Base-by-base conservation (phyloP, 306 rosid genomes). In the Castanea sativa region DNA sequence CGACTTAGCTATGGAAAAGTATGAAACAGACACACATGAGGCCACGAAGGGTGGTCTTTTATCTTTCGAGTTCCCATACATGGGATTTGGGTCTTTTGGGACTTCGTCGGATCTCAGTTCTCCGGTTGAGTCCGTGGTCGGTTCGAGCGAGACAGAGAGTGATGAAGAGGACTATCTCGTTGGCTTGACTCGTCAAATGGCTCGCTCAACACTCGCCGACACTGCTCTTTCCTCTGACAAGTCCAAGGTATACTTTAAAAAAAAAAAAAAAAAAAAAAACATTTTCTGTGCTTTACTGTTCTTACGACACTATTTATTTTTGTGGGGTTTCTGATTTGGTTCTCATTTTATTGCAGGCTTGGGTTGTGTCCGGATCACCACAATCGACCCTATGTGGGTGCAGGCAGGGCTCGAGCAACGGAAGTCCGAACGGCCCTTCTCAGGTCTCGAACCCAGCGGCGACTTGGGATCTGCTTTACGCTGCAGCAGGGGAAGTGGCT, bases 61-160 rank as follows among this genome's bases (percentile, higher is more conserved):
- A 21, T 88, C 97, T 0, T 79, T 71, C 3, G 89, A 85, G 84
- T 79, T 81, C 13, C 78, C 85, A 0, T 69, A 77, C 20, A 84
- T 87, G 5, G 53, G 53, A 49, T 74, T 71, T 51, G 77, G 78
- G 15, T 57, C 81, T 77, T 25, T 60, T 30, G 85, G 80, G 2
- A 49, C 76, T 18, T 0, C 83, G 5, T 90, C 91, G 4, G 86
- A 87, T 70, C 81, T 86, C 58, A 71, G 86, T 43, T 94, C 97
- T 3, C 92, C 95, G 5, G 87, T 88, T 6, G 93, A 89, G 60
- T 92, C 96, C 1, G 27, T 87, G 6, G n/a, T 56, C 0, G 79
- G 87, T 61, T 91, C 92, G 8, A 89, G 93, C 65, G 97, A 92
- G 71, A 89, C 98, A 0, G 97, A 92, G 86, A 92, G 96, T 45